Conservation (phyloP, 768 basidiomycete species). For the Psilocybe subaeruginosa region DNA sequence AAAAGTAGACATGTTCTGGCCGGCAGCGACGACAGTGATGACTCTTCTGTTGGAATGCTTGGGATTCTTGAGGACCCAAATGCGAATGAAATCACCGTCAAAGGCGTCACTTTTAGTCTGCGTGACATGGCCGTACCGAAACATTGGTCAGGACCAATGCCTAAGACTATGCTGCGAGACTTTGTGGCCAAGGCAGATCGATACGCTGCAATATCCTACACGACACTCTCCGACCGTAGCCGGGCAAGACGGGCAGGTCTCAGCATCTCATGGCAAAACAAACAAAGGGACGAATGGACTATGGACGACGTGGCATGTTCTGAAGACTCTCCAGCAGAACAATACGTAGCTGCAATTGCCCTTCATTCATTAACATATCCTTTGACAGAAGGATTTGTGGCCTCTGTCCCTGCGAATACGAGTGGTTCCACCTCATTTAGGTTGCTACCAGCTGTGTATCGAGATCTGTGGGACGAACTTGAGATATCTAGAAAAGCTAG, state of each 20-base stretch:
- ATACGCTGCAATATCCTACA: conserved; percentile 76
- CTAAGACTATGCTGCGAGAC: conserved; percentile 73
- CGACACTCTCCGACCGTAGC: conserved; percentile 65
- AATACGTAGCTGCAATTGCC: conserved; percentile 87
- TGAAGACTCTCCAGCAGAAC: conserved; percentile 79
- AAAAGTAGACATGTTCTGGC: conserved; percentile 51
- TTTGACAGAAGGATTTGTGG: conserved; percentile 62
- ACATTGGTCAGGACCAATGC: conserved; percentile 80
- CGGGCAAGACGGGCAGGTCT: conserved; percentile 76
- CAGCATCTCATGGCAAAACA: conserved; percentile 73
- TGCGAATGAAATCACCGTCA: conserved; percentile 52
- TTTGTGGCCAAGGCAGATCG: conserved; percentile 68
- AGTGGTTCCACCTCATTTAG: conserved; percentile 70
- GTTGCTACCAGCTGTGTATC: conserved; percentile 77
- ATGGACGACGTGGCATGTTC: conserved; percentile 90
- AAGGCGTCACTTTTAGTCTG: conserved; percentile 55
- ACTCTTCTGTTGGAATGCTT: conserved; percentile 64
- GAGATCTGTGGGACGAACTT: conserved; percentile 92
- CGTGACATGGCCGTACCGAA: conserved; percentile 84
- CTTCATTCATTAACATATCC: conserved; percentile 79
- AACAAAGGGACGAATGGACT: conserved; percentile 62
- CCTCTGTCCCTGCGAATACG: conserved; percentile 45
- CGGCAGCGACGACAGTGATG: conserved; percentile 46
- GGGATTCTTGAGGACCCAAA: conserved; percentile 73
- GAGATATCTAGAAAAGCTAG: conserved; percentile 62